Percentiles rank a stretch among this genome's conserved stretches.
phyloP scores from a whole-genome alignment of 2,329 filamentous ascomycete species.

The Ophiostoma angusticollis region DNA sequence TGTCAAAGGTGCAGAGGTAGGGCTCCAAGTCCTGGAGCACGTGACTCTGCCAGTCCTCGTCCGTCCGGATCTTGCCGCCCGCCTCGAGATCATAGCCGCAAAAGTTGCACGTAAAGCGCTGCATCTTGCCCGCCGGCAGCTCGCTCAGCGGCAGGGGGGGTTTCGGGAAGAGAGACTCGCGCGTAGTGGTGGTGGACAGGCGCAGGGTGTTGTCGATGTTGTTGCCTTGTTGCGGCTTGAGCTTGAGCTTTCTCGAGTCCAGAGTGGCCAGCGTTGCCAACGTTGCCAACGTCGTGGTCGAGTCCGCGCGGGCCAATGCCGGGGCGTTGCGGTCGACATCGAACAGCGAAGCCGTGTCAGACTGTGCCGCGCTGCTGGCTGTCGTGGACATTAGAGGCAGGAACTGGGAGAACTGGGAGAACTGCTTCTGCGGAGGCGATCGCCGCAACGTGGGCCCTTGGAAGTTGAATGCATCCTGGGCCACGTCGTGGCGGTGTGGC shows the following conservation, averaged over 20 bases:
- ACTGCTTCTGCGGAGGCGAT: neutral
- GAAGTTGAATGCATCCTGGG: slow-evolving; percentile 13
- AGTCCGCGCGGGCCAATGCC: slow-evolving; percentile 1
- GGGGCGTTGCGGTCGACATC: neutral
- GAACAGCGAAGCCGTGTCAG: slow-evolving; percentile 9
- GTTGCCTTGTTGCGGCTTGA: neutral
- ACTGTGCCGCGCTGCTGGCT: slow-evolving; percentile 4
- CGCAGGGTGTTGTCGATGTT: neutral
- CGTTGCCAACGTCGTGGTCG: slow-evolving; percentile 8
- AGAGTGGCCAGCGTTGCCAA: slow-evolving; percentile 8
- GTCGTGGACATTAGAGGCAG: slow-evolving; percentile 6
- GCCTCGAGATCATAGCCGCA: slow-evolving; percentile 12
- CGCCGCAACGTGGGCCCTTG: slow-evolving; percentile 9
- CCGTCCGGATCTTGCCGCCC: slow-evolving; percentile 7
- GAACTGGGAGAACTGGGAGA: no score
- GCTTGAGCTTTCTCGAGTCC: slow-evolving; percentile 3
- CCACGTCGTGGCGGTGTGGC: slow-evolving; percentile 8
- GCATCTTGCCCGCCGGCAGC: slow-evolving; percentile 3
- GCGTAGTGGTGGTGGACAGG: no score
- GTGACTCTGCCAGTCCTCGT: slow-evolving; percentile 11
- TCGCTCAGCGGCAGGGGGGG: slow-evolving; percentile 4
- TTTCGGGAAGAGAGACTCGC: slow-evolving; percentile 7
- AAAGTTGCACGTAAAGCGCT: slow-evolving; percentile 11
- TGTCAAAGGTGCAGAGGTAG: slow-evolving; percentile 13
- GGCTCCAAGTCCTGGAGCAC: slow-evolving; percentile 12